Evolutionary conservation across 805 yeast species (phyloP).

Genomic region (Crinitomyces ghanaensis): DNA sequence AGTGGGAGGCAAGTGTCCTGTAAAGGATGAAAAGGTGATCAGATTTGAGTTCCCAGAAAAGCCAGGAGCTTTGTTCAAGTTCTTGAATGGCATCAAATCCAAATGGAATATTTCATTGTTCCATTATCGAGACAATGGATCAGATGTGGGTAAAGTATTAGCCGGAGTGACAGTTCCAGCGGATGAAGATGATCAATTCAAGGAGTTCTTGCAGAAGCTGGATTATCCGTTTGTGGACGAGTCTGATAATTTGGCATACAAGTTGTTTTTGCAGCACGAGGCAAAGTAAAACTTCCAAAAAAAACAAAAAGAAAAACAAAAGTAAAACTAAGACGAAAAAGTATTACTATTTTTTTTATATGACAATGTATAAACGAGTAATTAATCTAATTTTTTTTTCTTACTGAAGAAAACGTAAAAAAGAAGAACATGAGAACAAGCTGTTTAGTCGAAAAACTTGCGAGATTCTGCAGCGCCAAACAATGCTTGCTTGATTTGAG

Average conservation of each 20-base stretch:
- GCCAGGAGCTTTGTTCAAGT: slow-evolving; percentile 84
- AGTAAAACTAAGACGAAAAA: too few species aligned
- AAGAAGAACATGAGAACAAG: too few species aligned
- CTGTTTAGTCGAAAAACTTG: slow-evolving; percentile 84
- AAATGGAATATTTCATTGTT: slow-evolving; percentile 90
- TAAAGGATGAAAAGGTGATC: slow-evolving; percentile 64
- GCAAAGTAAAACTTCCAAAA: too few species aligned
- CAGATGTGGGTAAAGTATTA: slow-evolving; percentile 84
- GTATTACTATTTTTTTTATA: too few species aligned
- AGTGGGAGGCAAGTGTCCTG: slow-evolving; percentile 79
- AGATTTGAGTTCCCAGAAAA: slow-evolving; percentile 94
- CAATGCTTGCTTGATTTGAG: slow-evolving; percentile 81
- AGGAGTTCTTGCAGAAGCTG: slow-evolving; percentile 52
- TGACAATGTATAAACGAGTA: too few species aligned
- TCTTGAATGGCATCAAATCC: slow-evolving; percentile 56
- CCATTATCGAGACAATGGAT: slow-evolving; percentile 95
- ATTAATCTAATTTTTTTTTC: too few species aligned
- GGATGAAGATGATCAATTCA: slow-evolving; percentile 51
- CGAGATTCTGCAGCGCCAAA: slow-evolving; percentile 65
- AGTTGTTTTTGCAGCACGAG: slow-evolving; percentile 50
- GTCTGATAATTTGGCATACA: slow-evolving; percentile 75
- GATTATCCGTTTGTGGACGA: slow-evolving; percentile 76
- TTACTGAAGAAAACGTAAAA: too few species aligned
- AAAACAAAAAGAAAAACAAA: too few species aligned
- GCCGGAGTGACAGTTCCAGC: slow-evolving; percentile 84